phyloP scores from a whole-genome alignment of 2,329 filamentous ascomycete species.

The Trichoderma aggressivum region DNA sequence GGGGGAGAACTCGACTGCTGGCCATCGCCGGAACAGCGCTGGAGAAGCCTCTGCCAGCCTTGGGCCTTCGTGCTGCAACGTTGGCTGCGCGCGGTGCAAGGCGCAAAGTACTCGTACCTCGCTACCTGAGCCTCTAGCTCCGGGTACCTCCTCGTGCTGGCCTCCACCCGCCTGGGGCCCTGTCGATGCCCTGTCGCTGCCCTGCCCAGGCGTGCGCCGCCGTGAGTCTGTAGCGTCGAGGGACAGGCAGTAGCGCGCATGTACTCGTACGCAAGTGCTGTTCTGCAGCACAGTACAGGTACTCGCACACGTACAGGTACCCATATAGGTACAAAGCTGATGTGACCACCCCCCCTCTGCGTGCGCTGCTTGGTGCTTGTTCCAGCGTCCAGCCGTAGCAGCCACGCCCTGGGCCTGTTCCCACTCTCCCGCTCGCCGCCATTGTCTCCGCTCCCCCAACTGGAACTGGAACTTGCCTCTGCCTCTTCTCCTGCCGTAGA shows the following conservation, averaged over 20 bases:
- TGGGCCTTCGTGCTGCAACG: background rate
- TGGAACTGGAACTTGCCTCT: slow-evolving; percentile 25
- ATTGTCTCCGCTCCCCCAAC: slow-evolving; percentile 34
- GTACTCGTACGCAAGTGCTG: background rate
- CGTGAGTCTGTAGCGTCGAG: slow-evolving; percentile 2
- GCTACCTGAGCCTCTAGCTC: slow-evolving; percentile 11
- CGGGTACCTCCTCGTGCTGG: slow-evolving; percentile 17
- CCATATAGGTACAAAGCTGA: background rate
- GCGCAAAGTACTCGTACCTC: background rate
- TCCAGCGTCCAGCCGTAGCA: background rate
- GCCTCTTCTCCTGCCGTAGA: slow-evolving; percentile 12
- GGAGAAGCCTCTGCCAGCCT: background rate
- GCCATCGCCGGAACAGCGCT: background rate
- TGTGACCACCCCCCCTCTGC: background rate
- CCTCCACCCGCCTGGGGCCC: slow-evolving; percentile 1
- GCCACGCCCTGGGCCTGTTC: slow-evolving; percentile 14
- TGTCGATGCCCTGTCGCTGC: slow-evolving; percentile 11
- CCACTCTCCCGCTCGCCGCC: slow-evolving; percentile 30
- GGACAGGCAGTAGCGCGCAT: background rate
- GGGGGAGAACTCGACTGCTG: background rate
- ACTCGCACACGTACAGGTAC: background rate
- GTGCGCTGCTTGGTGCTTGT: background rate
- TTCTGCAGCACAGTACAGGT: background rate
- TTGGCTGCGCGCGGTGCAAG: background rate
- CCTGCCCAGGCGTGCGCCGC: background rate